phyloP scores from a whole-genome alignment of 1,284 basidiomycete species.

The Apiotrichum porosum region DNA sequence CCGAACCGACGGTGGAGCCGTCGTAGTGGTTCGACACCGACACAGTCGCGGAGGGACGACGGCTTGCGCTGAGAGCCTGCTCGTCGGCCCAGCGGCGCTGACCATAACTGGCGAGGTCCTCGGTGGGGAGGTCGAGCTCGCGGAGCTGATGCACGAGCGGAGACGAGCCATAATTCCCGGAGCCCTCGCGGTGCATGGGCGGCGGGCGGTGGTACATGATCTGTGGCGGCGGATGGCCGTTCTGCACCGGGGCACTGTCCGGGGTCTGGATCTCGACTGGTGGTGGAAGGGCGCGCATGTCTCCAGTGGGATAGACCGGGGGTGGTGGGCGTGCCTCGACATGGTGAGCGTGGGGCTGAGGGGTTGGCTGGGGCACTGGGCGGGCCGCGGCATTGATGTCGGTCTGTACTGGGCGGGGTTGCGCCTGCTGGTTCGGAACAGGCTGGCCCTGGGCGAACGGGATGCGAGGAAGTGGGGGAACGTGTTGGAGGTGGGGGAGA shows the following conservation, averaged over 20 bases:
- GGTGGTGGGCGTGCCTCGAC: conserved; percentile 28
- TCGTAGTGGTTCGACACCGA: conserved; percentile 20
- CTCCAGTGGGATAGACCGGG: conserved; percentile 38
- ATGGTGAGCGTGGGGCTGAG: neutral
- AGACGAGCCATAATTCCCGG: conserved; percentile 27
- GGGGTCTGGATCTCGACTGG: conserved; percentile 5
- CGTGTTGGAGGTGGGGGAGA: conserved; percentile 52
- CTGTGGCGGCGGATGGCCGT: neutral
- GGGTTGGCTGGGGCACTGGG: neutral
- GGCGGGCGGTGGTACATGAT: neutral
- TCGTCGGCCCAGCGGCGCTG: conserved; percentile 24
- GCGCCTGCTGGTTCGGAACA: conserved; percentile 44
- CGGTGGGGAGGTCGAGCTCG: conserved; percentile 48
- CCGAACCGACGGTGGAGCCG: conserved; percentile 7
- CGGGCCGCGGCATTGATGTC: too few species aligned
- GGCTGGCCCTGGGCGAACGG: conserved; percentile 45
- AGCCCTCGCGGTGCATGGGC: conserved; percentile 4
- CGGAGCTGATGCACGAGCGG: conserved; percentile 47
- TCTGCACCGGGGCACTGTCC: neutral
- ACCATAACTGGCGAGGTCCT: conserved; percentile 47
- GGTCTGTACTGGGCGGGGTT: neutral
- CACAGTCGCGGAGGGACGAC: neutral
- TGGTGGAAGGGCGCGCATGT: conserved; percentile 43
- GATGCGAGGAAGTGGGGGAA: conserved; percentile 58
- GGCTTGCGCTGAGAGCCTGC: neutral